Base-by-base conservation (phyloP, 2,329 filamentous ascomycete genomes). In the Aspergillus jensenii region DNA sequence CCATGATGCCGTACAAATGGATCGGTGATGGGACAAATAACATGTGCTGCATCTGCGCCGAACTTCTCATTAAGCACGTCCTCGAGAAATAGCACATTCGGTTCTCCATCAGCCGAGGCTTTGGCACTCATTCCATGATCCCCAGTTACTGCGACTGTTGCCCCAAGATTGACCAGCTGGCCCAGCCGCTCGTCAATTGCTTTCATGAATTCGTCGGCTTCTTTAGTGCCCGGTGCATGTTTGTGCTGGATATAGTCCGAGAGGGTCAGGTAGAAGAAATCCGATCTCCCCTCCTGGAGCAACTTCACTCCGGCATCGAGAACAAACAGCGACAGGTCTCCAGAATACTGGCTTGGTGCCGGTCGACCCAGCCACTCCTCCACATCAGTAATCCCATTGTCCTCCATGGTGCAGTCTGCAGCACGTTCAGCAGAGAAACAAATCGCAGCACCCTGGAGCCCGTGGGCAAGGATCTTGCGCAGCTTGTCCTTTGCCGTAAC, bases 1-100 rank as follows among this genome's bases (percentile, higher is more conserved):
- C 49, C 49, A 43, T 52, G 49, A 31, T 52, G 49, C 14, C 49
- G 49, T n/a, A 52, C 49, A 15, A 52, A 52, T 9, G 49, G 49
- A 12, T 52, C 49, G 8, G 49, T 52, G 31, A 52, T 52, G 8
- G 49, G 49, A 31, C 49, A 52, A 15, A 52, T 52, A 5, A 52
- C 49, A 6, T 39, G 35, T 9, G 31, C 37, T 1, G 49, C 37
- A 8, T 23, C 35, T 8, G 25, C 35, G 12, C 49, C 49, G 7
- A 37, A 37, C 14, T 6, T 37, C 35, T n/a, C 35, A 15, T 37
- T 37, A 6, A 37, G 15, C 35, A 37, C 35, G 35, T 37, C 35
- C 35, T 37, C 35, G 6, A 37, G 35, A 7, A 37, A 37, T 12
- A 37, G 35, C 12, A 52, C 49, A n/a, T 52, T 43, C 4, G 49